These are phyloP conservation scores for Neurospora sp. DNA, from an alignment of 495 filamentous ascomycete species.

Conservation along the genomic window DNA sequence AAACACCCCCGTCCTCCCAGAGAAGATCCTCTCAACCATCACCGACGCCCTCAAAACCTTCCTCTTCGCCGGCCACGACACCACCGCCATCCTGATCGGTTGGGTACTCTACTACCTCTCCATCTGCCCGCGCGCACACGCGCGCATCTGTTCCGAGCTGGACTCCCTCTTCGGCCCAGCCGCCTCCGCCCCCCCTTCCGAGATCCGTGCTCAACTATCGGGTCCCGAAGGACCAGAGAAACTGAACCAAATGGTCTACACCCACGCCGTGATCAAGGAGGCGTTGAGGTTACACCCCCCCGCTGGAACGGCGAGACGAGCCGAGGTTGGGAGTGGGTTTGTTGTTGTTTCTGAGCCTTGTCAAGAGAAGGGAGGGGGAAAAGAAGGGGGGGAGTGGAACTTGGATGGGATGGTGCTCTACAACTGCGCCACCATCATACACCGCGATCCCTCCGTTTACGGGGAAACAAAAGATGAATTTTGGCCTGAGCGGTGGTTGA, in stretches of 20 bases:
- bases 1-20: conserved; percentile 4
- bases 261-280: conserved; percentile 44
- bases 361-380: conserved; percentile 4
- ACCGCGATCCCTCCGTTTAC: conserved; percentile 48
- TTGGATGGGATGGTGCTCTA: conserved; percentile 44
- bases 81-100: conserved; percentile 29
- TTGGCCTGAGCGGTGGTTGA: conserved; percentile 52
- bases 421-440: conserved; percentile 39
- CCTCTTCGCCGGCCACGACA: conserved; percentile 42
- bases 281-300: conserved; percentile 37
- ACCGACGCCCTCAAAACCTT: conserved; percentile 33
- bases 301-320: conserved; percentile 26
- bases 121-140: conserved; percentile 28
- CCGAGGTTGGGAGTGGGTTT: conserved; percentile 20
- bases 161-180: conserved; percentile 29
- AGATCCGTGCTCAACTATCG: conserved; percentile 13
- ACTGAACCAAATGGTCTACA: conserved; percentile 33
- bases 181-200: conserved; percentile 10
- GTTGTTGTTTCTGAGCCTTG: neutral
- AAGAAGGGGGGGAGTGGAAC: conserved; percentile 48
- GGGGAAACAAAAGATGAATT: conserved; percentile 47
- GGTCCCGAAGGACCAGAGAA: conserved; percentile 29
- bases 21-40: conserved; percentile 10
- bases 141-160: conserved; percentile 34
- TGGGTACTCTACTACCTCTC: conserved; percentile 40